Evolutionary conservation across 345 rosid genomes (phyloP).

Genomic region (Bruguiera gymnorhiza): DNA sequence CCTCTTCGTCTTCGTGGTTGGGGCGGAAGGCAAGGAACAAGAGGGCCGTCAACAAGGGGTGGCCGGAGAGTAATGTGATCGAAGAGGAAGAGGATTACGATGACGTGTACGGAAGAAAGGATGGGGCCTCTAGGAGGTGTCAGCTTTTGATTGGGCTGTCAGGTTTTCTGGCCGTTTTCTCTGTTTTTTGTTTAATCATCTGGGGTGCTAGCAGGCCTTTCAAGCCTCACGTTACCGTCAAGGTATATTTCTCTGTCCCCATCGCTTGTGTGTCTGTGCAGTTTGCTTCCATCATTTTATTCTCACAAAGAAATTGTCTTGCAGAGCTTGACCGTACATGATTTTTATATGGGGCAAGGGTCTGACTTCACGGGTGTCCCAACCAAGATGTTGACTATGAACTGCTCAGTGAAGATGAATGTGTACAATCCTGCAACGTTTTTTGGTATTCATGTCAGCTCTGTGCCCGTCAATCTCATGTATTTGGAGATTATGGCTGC

Average conservation of each 20-base stretch:
- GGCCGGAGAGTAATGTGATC: constrained; percentile 12
- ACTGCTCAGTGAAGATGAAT: constrained; percentile 20
- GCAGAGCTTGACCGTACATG: constrained; percentile 24
- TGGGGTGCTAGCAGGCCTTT: constrained; percentile 27
- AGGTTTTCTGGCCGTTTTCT: constrained; percentile 4
- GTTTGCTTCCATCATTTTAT: no score
- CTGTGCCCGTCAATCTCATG: constrained; percentile 18
- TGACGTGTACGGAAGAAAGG: background rate
- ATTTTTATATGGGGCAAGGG: constrained; percentile 19
- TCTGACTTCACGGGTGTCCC: constrained; percentile 26
- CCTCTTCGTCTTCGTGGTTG: background rate
- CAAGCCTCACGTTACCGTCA: constrained; percentile 12
- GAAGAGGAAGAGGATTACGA: constrained; percentile 15
- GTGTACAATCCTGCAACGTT: constrained; percentile 17
- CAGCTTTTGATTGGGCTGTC: constrained; percentile 7
- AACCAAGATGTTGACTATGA: constrained; percentile 16
- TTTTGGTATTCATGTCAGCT: constrained; percentile 23
- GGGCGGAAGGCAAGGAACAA: constrained; percentile 6
- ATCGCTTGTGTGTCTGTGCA: no score
- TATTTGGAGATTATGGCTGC: constrained; percentile 19
- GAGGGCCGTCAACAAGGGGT: constrained; percentile 1
- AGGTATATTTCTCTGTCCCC: constrained; percentile 6
- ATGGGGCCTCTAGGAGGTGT: background rate
- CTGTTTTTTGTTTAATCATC: constrained; percentile 11
- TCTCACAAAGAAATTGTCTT: no score